These are phyloP conservation scores for Solanum lignicaule DNA, from an alignment of 257 asterid species.

Conservation along the genomic window DNA sequence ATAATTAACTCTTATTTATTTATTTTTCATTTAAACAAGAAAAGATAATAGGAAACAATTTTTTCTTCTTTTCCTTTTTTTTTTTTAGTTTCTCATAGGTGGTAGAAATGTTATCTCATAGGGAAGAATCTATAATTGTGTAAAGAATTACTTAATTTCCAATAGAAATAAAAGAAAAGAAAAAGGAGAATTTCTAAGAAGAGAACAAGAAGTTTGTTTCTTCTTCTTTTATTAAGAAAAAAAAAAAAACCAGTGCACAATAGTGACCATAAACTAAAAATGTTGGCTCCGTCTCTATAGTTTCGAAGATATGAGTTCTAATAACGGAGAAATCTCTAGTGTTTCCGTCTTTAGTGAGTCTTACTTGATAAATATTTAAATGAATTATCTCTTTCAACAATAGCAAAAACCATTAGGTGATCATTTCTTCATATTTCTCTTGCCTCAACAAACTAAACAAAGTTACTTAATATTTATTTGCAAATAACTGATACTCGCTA, in stretches of 20 bases:
- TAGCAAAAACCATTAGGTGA: neutral
- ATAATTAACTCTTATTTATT: neutral
- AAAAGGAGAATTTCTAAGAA: neutral
- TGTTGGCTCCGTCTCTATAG: accelerated
- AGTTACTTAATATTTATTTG: neutral
- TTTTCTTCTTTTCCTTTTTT: too few relatives aligned
- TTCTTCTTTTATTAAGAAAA: neutral
- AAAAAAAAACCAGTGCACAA: neutral
- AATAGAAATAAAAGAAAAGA: neutral
- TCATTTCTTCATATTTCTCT: neutral
- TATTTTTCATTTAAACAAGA: neutral
- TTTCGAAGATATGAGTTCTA: neutral
- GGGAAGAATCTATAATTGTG: neutral
- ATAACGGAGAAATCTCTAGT: accelerated
- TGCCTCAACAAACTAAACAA: neutral
- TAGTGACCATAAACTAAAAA: neutral
- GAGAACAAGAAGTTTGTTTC: neutral
- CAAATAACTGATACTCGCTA: accelerated
- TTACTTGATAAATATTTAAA: neutral
- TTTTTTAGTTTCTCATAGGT: neutral
- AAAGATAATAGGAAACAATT: too few relatives aligned
- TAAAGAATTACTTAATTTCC: neutral
- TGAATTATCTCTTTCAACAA: neutral
- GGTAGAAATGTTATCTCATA: neutral
- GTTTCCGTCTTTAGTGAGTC: accelerated